A percentile compares a stretch with the other conserved stretches of the same genome.
phyloP scores from a whole-genome alignment of 2,329 filamentous ascomycete genomes.

The Gremmenia infestans region DNA sequence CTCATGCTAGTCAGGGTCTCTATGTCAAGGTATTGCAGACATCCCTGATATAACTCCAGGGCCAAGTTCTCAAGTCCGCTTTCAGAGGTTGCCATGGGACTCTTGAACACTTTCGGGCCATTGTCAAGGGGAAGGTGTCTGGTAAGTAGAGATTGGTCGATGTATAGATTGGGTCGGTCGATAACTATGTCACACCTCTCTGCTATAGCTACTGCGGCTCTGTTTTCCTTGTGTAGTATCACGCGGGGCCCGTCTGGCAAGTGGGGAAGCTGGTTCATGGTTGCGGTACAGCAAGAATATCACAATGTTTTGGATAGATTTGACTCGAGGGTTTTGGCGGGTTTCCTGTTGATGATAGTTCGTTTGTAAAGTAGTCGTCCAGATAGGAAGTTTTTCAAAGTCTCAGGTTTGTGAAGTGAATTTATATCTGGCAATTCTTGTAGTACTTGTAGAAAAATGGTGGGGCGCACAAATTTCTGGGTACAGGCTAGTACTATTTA shows the following conservation, averaged over 20 bases:
- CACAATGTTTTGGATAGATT: too few relatives aligned
- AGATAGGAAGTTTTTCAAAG: too few relatives aligned
- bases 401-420: too few relatives aligned
- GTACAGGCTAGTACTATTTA: too few relatives aligned
- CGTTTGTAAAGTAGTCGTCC: too few relatives aligned
- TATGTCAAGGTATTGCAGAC: constrained; percentile 9
- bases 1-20: constrained; percentile 7
- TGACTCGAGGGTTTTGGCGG: too few relatives aligned
- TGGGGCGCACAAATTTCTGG: too few relatives aligned
- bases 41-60: constrained; percentile 11
- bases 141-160: background rate
- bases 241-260: background rate
- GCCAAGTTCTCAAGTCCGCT: constrained; percentile 5
- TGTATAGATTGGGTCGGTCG: background rate
- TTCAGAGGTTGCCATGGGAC: background rate
- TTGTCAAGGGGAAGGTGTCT: background rate
- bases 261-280: background rate
- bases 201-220: background rate
- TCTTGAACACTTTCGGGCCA: background rate
- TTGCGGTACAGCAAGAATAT: too few relatives aligned
- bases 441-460: too few relatives aligned
- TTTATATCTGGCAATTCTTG: too few relatives aligned
- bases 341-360: too few relatives aligned
- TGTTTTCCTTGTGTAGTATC: background rate
- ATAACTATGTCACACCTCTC: background rate